Percentiles rank a stretch among this genome's conserved stretches.
These are phyloP conservation scores for Coffea canephora DNA, from an alignment of 257 asterid species.

Conservation along the genomic window DNA sequence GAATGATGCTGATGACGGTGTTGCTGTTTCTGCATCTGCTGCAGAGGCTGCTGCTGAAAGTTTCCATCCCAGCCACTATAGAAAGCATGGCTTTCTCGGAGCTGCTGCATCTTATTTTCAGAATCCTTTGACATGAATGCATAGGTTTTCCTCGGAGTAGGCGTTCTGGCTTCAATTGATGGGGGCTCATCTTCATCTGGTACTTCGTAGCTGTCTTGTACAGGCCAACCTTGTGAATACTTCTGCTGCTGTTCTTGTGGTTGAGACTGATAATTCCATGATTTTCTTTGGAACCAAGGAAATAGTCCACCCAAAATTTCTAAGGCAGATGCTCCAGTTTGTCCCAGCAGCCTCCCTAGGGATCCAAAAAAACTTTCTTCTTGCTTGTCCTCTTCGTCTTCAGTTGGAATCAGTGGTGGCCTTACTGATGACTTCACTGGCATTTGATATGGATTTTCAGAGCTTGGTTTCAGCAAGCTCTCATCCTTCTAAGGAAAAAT, in stretches of 20 bases:
- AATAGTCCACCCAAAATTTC: constrained; percentile 67
- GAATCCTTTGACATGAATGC: constrained; percentile 88
- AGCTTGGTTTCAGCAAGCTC: constrained; percentile 31
- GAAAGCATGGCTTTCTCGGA: constrained; percentile 68
- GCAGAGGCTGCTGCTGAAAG: constrained; percentile 40
- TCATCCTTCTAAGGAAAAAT: constrained; percentile 40
- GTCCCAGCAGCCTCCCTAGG: constrained; percentile 49
- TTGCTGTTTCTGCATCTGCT: constrained; percentile 63
- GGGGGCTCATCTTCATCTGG: constrained; percentile 86
- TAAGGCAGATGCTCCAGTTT: constrained; percentile 57
- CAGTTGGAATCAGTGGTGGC: constrained; percentile 69
- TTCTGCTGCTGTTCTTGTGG: constrained; percentile 40
- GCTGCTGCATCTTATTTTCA: constrained; percentile 79
- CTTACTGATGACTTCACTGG: constrained; percentile 51
- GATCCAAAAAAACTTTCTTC: constrained; percentile 73
- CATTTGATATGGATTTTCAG: constrained; percentile 43
- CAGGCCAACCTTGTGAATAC: constrained; percentile 56
- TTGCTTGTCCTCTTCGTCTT: constrained; percentile 72
- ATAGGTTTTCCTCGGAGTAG: constrained; percentile 86
- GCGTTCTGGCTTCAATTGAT: constrained; percentile 61
- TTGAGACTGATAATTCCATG: constrained; percentile 33
- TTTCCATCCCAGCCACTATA: constrained; percentile 73
- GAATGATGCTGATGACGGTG: constrained; percentile 66
- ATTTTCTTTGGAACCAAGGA: constrained; percentile 57
- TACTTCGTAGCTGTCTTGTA: constrained; percentile 77